A percentile compares a stretch with the other conserved stretches of the same genome.
phyloP scores from a whole-genome alignment of 768 basidiomycete species.

The Artomyces pyxidatus region DNA sequence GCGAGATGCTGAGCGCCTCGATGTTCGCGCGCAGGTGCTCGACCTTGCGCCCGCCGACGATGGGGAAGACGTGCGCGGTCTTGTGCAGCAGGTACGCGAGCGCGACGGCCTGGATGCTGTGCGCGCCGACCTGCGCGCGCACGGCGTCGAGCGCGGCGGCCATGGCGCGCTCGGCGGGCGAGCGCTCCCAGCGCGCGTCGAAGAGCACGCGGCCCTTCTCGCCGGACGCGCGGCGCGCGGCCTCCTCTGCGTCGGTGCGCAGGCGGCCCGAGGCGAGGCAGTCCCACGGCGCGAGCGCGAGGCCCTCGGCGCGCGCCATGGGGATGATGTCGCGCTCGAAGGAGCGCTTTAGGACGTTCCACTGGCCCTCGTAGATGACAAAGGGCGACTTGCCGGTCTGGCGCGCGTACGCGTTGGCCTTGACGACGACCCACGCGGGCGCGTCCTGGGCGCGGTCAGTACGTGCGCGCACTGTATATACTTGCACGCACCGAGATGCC shows the following conservation, averaged over 20 bases:
- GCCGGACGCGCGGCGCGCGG: slow-evolving; percentile 20
- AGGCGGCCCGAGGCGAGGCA: slow-evolving; percentile 34
- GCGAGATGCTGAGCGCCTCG: slow-evolving; percentile 35
- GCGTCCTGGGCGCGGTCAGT: slow-evolving; percentile 13
- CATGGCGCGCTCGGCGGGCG: slow-evolving; percentile 10
- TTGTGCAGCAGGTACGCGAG: slow-evolving; percentile 44
- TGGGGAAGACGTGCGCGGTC: slow-evolving; percentile 35
- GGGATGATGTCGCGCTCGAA: slow-evolving; percentile 36
- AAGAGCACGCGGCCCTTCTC: slow-evolving; percentile 26
- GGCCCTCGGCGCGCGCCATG: slow-evolving; percentile 25
- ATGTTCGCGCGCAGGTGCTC: slow-evolving; percentile 37
- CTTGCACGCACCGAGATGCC: slow-evolving; percentile 5
- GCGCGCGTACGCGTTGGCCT: slow-evolving; percentile 30
- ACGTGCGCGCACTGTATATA: neutral
- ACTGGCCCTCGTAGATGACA: slow-evolving; percentile 34
- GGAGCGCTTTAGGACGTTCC: slow-evolving; percentile 25
- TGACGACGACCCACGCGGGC: slow-evolving; percentile 32
- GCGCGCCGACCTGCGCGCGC: slow-evolving; percentile 26
- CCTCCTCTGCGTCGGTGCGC: slow-evolving; percentile 32
- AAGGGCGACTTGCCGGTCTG: slow-evolving; percentile 32
- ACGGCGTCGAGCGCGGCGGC: slow-evolving; percentile 11
- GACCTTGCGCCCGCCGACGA: slow-evolving; percentile 38
- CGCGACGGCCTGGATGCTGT: slow-evolving; percentile 27
- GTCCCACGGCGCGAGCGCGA: slow-evolving; percentile 36
- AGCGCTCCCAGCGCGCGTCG: slow-evolving; percentile 6